Conservation (phyloP, 495 filamentous ascomycete genomes). For the Podospora appendiculata region DNA sequence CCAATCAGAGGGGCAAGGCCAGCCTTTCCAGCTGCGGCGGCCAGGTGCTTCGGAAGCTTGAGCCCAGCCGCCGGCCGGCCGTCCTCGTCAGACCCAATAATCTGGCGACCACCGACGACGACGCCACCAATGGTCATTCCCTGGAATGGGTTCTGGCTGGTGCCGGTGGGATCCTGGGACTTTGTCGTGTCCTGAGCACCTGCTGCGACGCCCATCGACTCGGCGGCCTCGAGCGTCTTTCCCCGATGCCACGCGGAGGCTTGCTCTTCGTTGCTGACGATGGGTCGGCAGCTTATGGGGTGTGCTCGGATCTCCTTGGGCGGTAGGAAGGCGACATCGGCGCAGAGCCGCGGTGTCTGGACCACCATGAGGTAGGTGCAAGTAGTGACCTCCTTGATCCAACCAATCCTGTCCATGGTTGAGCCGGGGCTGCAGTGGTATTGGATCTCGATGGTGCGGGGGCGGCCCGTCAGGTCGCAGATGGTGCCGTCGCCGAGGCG, state of each 20-base stretch:
- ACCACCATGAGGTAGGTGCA: constrained; percentile 95
- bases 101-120: constrained; percentile 47
- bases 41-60: constrained; percentile 23
- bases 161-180: constrained; percentile 4
- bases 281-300: constrained; percentile 66
- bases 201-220: constrained; percentile 39
- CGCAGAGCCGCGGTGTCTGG: constrained; percentile 86
- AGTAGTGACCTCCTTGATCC: constrained; percentile 91
- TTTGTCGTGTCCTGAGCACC: constrained; percentile 31
- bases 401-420: constrained; percentile 73
- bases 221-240: constrained; percentile 44
- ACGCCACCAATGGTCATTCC: constrained; percentile 40
- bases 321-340: constrained; percentile 85
- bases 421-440: constrained; percentile 85
- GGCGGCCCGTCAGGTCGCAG: constrained; percentile 84
- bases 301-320: constrained; percentile 74
- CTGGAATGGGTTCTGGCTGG: constrained; percentile 1
- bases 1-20: neutral
- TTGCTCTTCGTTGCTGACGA: constrained; percentile 52
- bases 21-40: neutral
- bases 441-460: constrained; percentile 78
- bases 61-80: constrained; percentile 25
- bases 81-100: constrained; percentile 30
- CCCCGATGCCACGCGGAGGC: constrained; percentile 46
- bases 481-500: constrained; percentile 74